Evolutionary conservation across 2,329 filamentous ascomycete species (phyloP), one percentile per base, ranked within the genome.

Genomic region (Phoma sp.): DNA sequence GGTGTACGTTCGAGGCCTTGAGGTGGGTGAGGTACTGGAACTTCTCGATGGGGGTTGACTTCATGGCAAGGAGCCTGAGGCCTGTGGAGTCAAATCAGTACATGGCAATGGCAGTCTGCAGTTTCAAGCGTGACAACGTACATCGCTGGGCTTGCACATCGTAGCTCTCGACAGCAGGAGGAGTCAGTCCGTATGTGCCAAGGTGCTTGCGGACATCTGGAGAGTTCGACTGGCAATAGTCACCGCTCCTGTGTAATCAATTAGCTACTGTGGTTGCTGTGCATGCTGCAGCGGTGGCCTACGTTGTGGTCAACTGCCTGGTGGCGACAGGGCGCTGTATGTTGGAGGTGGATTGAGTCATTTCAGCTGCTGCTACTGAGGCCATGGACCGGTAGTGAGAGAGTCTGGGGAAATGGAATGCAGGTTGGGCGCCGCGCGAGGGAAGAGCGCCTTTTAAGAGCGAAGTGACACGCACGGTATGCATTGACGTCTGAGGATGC

Each of bases 1-100:
- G 84, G 74, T 94, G 88, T 59, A 86, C 84, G 74, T 93, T 94
- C 68, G 88, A 85, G 73, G 84, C 84, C 78, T 92, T 90, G 75
- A 94, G 78, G 62, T 85, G 82, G 39, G 88, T 90, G 74, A 95
- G 82, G 78, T 94, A 95, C 51, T 92, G 84, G 77, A 92, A 94
- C 80, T 90, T 91, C 83, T 94, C 90, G 69, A 95, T 86, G 62
- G 81, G 79, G 41, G 89, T 90, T 61, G 84, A 78, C 61, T 89
- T 87, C 58, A 84, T 84, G 54, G 87, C 82, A 68, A 94, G 88
- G 79, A 92, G 88, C 76, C 86, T 87, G 79, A 93, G 85, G 72
- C 88, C 89, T 77, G 68, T 17, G 75, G 82, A 17, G 78, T 87
- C 83, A 76, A 3, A 43, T 65, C 29, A 66, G 57, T 33, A 32